Percentiles rank a stretch among this genome's conserved stretches.
Conservation (phyloP, 192 early-diverging fungal species). For the Umbelopsis isabellina region DNA sequence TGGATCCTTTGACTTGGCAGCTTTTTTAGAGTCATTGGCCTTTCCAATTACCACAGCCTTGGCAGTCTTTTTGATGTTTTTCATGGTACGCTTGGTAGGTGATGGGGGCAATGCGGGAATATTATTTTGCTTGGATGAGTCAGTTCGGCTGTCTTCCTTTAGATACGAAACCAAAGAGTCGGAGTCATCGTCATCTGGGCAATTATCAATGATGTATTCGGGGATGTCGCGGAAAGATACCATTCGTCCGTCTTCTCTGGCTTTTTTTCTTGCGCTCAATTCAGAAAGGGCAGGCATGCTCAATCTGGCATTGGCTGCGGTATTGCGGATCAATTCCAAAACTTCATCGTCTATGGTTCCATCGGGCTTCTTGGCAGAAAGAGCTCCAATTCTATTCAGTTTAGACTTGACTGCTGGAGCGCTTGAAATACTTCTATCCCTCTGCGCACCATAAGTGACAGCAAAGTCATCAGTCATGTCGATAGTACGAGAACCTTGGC, state of each 20-base stretch:
- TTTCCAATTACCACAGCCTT: not conserved
- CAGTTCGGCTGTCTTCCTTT: not conserved
- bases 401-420: not conserved
- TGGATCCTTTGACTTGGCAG: not conserved
- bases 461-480: not conserved
- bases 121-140: not conserved
- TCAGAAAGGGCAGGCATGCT: not conserved
- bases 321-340: conserved; percentile 16
- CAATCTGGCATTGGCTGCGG: conserved; percentile 6
- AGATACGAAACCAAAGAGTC: not conserved
- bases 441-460: not conserved
- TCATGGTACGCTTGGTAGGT: not conserved
- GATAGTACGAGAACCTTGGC: conserved; percentile 4
- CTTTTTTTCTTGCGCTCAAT: not conserved
- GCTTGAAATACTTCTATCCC: not conserved
- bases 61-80: not conserved
- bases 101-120: not conserved
- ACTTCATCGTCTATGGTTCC: not conserved
- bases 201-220: not conserved
- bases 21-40: not conserved
- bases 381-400: not conserved
- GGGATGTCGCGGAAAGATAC: conserved; percentile 8
- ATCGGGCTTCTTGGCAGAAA: not conserved
- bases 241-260: not conserved
- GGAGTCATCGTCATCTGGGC: not conserved